A percentile compares a stretch with the other conserved stretches of the same genome.
These are phyloP conservation scores for Citrus australasica DNA, from an alignment of 345 rosid genomes.

Conservation along the genomic window DNA sequence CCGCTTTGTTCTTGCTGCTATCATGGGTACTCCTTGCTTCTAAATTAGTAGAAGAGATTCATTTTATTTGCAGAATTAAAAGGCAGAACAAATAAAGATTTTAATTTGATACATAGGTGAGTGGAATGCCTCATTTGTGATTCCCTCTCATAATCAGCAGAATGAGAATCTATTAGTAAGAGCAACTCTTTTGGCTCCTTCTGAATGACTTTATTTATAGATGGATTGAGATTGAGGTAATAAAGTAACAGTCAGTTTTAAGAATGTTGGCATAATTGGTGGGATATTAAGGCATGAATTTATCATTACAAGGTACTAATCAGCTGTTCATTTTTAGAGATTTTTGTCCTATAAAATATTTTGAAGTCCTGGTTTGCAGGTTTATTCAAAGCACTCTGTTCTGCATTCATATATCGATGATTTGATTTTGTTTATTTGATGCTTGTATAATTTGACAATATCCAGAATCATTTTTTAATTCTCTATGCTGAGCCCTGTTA, in stretches of 20 bases:
- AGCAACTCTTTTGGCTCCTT: background rate
- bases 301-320: background rate
- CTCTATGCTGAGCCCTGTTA: background rate
- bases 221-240: background rate
- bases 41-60: background rate
- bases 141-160: background rate
- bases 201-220: background rate
- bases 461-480: background rate
- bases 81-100: background rate
- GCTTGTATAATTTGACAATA: background rate
- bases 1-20: constrained; percentile 99
- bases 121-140: background rate
- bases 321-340: background rate
- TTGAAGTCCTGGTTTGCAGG: background rate
- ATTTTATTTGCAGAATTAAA: background rate
- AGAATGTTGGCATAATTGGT: background rate
- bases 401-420: background rate
- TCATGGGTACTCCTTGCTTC: constrained; percentile 64
- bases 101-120: background rate
- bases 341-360: background rate
- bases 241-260: background rate
- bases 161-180: background rate
- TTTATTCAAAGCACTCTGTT: background rate
- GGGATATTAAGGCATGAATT: background rate
- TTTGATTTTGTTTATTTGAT: background rate